Conservation (phyloP, 2,329 filamentous ascomycete genomes). For the Zasmidium citrigriseum region DNA sequence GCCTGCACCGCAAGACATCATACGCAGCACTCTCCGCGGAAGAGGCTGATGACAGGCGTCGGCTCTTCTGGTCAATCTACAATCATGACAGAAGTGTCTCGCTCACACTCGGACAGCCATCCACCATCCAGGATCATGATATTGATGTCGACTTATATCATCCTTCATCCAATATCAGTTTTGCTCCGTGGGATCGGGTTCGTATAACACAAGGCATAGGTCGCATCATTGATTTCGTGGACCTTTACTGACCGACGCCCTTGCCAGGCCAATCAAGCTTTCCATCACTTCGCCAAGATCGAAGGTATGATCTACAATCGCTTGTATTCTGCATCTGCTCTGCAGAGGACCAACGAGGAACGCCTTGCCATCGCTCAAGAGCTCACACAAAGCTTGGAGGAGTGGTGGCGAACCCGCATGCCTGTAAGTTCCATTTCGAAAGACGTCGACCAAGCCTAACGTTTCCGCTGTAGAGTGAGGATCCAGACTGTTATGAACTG, state of each 20-base stretch:
- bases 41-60: slow-evolving; percentile 1
- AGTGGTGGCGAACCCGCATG: neutral
- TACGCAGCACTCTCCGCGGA: neutral
- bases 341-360: slow-evolving; percentile 10
- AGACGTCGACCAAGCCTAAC: neutral
- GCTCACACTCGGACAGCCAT: slow-evolving; percentile 11
- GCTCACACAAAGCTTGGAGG: slow-evolving; percentile 3
- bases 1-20: slow-evolving; percentile 8
- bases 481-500: slow-evolving; percentile 2
- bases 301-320: slow-evolving; percentile 14
- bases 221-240: too few relatives aligned
- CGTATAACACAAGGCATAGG: too few relatives aligned
- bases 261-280: neutral
- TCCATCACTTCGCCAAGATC: neutral
- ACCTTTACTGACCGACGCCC: too few relatives aligned
- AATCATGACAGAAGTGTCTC: slow-evolving; percentile 10
- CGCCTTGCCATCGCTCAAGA: slow-evolving; percentile 10
- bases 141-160: slow-evolving; percentile 12
- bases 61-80: slow-evolving; percentile 15
- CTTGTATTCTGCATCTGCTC: slow-evolving; percentile 12
- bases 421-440: neutral
- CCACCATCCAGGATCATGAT: slow-evolving; percentile 14
- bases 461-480: neutral
- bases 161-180: neutral
- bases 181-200: slow-evolving; percentile 13